Evolutionary conservation across 176 grass and related monocot genomes (phyloP).

Genomic region (Musa itinerans): DNA sequence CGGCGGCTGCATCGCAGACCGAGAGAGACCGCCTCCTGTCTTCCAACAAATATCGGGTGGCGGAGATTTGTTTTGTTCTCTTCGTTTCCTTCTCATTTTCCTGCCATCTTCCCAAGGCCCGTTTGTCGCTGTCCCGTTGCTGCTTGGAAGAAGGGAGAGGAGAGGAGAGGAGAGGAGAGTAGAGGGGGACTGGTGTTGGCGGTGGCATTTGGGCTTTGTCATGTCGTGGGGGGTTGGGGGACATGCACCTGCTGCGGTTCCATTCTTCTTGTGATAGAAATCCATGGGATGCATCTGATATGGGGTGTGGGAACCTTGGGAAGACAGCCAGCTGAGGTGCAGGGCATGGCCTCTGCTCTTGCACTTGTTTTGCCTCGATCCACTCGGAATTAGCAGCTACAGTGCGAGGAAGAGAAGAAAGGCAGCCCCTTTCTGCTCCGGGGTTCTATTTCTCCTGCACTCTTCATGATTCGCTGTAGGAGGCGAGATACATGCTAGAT

Average conservation of each 20-base stretch:
- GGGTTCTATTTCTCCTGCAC: neutral
- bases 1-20: neutral
- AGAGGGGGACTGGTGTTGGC: neutral
- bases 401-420: neutral
- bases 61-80: neutral
- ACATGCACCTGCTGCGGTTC: neutral
- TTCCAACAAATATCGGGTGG: neutral
- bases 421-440: neutral
- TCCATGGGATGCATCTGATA: constrained; percentile 1
- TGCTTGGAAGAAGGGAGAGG: neutral
- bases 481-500: constrained; percentile 4
- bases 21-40: neutral
- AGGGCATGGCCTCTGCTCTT: neutral
- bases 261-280: constrained; percentile 1
- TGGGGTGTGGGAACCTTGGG: neutral
- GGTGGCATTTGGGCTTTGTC: neutral
- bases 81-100: neutral
- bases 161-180: neutral
- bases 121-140: neutral
- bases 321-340: neutral
- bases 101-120: neutral
- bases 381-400: neutral
- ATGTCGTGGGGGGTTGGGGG: neutral
- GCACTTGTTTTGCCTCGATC: neutral
- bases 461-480: neutral